phyloP scores from a whole-genome alignment of 2,329 filamentous ascomycete species.

The Peltaster fructicola region DNA sequence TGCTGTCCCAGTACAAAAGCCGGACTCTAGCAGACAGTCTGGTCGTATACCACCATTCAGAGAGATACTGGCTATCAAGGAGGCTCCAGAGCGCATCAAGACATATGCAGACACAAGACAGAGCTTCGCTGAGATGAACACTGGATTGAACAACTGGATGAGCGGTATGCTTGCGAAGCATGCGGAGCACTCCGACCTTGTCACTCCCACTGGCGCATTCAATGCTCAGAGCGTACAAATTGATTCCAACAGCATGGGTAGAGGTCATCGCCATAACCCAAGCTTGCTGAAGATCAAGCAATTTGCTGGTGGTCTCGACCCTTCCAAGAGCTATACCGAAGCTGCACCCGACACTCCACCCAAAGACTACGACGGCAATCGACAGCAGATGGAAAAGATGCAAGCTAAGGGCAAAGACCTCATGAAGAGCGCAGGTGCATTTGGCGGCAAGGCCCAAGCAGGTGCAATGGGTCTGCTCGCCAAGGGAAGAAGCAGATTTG shows the following conservation, averaged over 20 bases:
- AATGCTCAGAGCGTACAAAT: slow-evolving; percentile 2
- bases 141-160: slow-evolving; percentile 51
- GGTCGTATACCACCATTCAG: slow-evolving; percentile 43
- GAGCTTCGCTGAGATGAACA: slow-evolving; percentile 54
- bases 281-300: slow-evolving; percentile 11
- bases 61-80: slow-evolving; percentile 57
- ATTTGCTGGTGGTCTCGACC: slow-evolving; percentile 2
- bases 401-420: slow-evolving; percentile 78
- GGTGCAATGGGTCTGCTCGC: slow-evolving; percentile 82
- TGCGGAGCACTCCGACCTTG: slow-evolving; percentile 32
- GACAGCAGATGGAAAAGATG: slow-evolving; percentile 26
- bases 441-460: slow-evolving; percentile 52
- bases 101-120: slow-evolving; percentile 56
- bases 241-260: slow-evolving; percentile 1
- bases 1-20: not conserved
- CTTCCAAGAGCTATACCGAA: slow-evolving; percentile 6
- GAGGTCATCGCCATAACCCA: slow-evolving; percentile 11
- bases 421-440: slow-evolving; percentile 60
- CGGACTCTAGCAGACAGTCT: slow-evolving; percentile 1
- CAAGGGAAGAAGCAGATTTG: slow-evolving; percentile 73
- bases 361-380: slow-evolving; percentile 3
- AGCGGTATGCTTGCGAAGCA: slow-evolving; percentile 29
- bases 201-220: slow-evolving; percentile 1
- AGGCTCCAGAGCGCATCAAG: slow-evolving; percentile 48
- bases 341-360: slow-evolving; percentile 7